These are phyloP conservation scores for Whalleya microplaca DNA, from an alignment of 2,329 filamentous ascomycete species.

Conservation along the genomic window DNA sequence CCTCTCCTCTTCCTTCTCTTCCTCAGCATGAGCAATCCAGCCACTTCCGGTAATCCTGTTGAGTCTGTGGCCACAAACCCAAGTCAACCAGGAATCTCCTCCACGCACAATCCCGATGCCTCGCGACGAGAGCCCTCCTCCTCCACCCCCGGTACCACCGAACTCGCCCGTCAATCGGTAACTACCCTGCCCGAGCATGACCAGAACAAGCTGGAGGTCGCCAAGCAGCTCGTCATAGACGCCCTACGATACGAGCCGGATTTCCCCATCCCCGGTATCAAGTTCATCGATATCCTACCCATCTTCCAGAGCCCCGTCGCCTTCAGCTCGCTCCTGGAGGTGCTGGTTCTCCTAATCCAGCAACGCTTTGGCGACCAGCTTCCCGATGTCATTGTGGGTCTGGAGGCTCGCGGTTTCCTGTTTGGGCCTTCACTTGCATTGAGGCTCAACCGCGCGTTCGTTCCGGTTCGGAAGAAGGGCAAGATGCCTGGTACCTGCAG, in stretches of 20 bases:
- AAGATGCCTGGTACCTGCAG: constrained; percentile 91
- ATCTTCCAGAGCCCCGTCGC: constrained; percentile 80
- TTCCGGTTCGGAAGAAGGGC: constrained; percentile 91
- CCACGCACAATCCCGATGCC: constrained; percentile 55
- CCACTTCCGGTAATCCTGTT: constrained; percentile 40
- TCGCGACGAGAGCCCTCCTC: constrained; percentile 66
- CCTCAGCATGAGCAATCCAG: constrained; percentile 43
- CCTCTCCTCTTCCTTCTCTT: constrained; percentile 32
- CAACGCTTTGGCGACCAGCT: constrained; percentile 63
- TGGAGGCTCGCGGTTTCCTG: constrained; percentile 93
- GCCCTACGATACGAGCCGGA: constrained; percentile 86
- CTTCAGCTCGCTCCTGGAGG: constrained; percentile 78
- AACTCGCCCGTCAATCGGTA: constrained; percentile 71
- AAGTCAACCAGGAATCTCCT: constrained; percentile 34
- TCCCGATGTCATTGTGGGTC: constrained; percentile 88
- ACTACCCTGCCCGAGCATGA: constrained; percentile 40
- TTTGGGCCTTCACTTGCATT: constrained; percentile 91
- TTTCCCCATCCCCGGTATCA: constrained; percentile 89
- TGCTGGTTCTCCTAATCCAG: constrained; percentile 81
- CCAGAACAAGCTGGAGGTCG: constrained; percentile 33
- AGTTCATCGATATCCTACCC: constrained; percentile 98
- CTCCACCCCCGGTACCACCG: constrained; percentile 63
- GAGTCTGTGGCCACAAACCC: constrained; percentile 41
- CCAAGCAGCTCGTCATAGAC: constrained; percentile 58
- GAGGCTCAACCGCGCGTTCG: constrained; percentile 81